Conservation (phyloP, 306 rosid species). For the Purshia tridentata region DNA sequence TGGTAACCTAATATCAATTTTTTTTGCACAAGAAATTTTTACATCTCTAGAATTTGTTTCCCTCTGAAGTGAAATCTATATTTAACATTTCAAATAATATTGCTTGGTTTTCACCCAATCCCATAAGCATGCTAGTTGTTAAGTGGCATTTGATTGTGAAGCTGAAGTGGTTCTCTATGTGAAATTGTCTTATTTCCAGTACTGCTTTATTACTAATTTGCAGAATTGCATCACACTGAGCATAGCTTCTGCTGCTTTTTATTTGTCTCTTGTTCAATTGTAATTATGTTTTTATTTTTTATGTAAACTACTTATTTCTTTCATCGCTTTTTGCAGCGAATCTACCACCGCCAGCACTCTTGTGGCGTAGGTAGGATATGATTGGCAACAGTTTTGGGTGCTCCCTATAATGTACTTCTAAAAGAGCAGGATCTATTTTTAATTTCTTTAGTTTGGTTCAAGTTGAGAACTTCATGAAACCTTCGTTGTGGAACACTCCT, state of each 20-base stretch:
- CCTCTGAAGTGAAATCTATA: not conserved
- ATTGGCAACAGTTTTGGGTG: slow-evolving; percentile 23
- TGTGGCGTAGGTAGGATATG: slow-evolving; percentile 50
- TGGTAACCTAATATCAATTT: not conserved
- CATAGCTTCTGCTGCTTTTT: not conserved
- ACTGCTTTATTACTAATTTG: not conserved
- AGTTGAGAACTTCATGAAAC: not conserved
- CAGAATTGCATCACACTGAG: not conserved
- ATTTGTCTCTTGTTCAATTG: not conserved
- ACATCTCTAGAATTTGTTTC: not conserved
- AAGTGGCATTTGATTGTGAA: not conserved
- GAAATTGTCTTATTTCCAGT: not conserved
- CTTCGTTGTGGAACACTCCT: not conserved
- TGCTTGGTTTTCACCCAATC: not conserved
- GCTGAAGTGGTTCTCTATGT: not conserved
- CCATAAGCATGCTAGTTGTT: not conserved
- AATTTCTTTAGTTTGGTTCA: slow-evolving; percentile 16
- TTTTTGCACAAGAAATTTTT: not conserved
- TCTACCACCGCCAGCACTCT: slow-evolving; percentile 70
- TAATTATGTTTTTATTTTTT: too few relatives aligned
- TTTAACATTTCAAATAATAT: not conserved
- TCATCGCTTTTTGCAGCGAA: slow-evolving; percentile 39
- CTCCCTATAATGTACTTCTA: slow-evolving; percentile 17
- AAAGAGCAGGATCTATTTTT: slow-evolving; percentile 19
- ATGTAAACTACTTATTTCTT: not conserved